Evolutionary conservation across 768 basidiomycete species (phyloP), one percentile per base, ranked within the genome.

Genomic region (Trametes cubensis): DNA sequence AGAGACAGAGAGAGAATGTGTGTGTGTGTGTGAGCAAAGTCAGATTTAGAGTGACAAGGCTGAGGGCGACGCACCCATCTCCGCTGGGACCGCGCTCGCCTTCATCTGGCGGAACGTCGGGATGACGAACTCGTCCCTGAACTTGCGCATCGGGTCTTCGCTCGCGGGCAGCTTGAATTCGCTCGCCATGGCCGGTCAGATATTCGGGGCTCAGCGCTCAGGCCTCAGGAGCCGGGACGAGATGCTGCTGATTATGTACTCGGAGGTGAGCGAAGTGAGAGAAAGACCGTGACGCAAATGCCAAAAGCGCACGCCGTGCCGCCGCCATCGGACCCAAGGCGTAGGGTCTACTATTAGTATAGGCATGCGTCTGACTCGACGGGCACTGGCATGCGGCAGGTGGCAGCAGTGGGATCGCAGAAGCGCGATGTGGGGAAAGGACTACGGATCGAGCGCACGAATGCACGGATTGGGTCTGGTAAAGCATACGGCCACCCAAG

Each of bases 111-210:
- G 63, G 63, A 68, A 66, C 15, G 71, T 70, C 38, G 71, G 88
- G 56, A 85, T 65, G 48, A 79, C 64, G 69, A 89, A 90, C 58
- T 88, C 80, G 61, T 78, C 72, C 53, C 79, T 57, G 52, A 63
- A 66, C 38, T 53, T 60, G 48, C 45, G 23, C 38, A 68, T 56
- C 3, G 60, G 55, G 41, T 69, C 71, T 6, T 70, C 61, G 21
- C 44, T 44, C 30, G 60, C 50, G 18, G 64, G 25, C 42, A 64
- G 57, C 66, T 63, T 69, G 64, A 63, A 64, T 0, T n/a, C 39
- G 6, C 38, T 44, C 30, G 63, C 58, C 20, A 40, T 38, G 45
- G 46, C 47, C 20, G 49, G 21, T 61, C 56, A 54, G 7, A 49
- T 28, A n/a, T 15, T 51, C 30, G 25, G 20, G n/a, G 28, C 28